A percentile compares a stretch with the other conserved stretches of the same genome.
Evolutionary conservation across 371 early-diverging fungal species (phyloP).

Genomic region (Apophysomyces ossiformis): DNA sequence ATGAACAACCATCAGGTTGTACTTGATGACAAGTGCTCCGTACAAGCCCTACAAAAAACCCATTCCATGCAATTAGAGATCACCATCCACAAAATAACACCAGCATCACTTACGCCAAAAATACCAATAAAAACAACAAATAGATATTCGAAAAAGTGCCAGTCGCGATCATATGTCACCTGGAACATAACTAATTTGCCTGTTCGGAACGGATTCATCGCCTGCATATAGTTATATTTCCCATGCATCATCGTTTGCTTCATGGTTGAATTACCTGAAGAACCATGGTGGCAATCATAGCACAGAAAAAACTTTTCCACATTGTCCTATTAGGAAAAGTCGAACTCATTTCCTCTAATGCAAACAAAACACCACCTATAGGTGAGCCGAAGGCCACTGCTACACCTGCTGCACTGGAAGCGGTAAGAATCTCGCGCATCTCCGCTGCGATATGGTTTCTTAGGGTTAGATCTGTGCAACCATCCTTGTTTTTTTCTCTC

Average conservation of each 20-base stretch:
- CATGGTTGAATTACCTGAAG: constrained; percentile 63
- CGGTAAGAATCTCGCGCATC: constrained; percentile 91
- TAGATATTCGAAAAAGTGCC: constrained; percentile 86
- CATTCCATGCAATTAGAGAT: background rate
- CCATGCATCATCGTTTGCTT: background rate
- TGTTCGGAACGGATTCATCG: constrained; percentile 91
- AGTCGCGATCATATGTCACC: constrained; percentile 89
- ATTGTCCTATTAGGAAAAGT: constrained; percentile 94
- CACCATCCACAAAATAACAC: no score
- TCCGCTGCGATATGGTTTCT: constrained; percentile 52
- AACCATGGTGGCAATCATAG: constrained; percentile 89
- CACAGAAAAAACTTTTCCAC: constrained; percentile 94
- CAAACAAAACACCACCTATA: constrained; percentile 95
- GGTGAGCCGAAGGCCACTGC: constrained; percentile 36
- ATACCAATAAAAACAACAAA: constrained; percentile 89
- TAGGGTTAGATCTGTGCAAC: background rate
- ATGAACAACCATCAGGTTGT: constrained; percentile 73
- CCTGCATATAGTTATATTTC: constrained; percentile 29
- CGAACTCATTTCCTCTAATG: constrained; percentile 96
- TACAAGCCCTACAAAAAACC: constrained; percentile 72
- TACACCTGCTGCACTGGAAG: constrained; percentile 90
- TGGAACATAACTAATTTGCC: constrained; percentile 96
- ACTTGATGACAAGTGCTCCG: constrained; percentile 86
- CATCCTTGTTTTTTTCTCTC: background rate
- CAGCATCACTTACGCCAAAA: constrained; percentile 71